Evolutionary conservation across 2,329 filamentous ascomycete genomes (phyloP).

Genomic region (Beauveria medogensis): DNA sequence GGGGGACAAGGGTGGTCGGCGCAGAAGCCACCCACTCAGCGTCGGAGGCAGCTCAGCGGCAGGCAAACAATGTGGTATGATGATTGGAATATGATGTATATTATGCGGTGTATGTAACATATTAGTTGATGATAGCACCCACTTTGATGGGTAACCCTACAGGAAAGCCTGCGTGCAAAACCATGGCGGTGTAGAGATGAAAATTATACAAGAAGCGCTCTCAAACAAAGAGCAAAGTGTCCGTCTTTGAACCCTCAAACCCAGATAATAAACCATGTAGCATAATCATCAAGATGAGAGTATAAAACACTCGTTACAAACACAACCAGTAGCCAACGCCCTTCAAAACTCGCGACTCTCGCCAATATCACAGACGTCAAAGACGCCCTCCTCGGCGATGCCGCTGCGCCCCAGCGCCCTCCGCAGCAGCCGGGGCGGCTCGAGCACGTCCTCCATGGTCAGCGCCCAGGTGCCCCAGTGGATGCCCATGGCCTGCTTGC

Average conservation of each 20-base stretch:
- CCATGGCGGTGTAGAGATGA: too few relatives aligned
- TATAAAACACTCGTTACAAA: too few relatives aligned
- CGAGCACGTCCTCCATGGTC: conserved; percentile 75
- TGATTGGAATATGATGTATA: background rate
- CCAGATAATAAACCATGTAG: too few relatives aligned
- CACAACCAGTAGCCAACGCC: background rate
- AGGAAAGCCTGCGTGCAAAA: too few relatives aligned
- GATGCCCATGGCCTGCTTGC: conserved; percentile 71
- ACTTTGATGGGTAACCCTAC: too few relatives aligned
- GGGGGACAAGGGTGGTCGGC: too few relatives aligned
- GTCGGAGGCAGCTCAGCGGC: background rate
- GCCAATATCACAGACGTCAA: conserved; percentile 78
- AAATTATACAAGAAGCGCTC: too few relatives aligned
- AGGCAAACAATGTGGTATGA: background rate
- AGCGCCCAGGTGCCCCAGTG: conserved; percentile 91
- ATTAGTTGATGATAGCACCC: background rate
- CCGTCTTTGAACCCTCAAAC: too few relatives aligned
- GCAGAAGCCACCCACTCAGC: background rate
- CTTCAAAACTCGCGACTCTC: conserved; percentile 66
- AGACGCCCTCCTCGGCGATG: conserved; percentile 62
- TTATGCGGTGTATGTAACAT: background rate
- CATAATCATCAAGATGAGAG: too few relatives aligned
- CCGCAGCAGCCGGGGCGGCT: conserved; percentile 67
- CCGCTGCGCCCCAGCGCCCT: conserved; percentile 62
- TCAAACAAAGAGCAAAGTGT: too few relatives aligned